phyloP scores from a whole-genome alignment of 371 early-diverging fungal species.

The Syncephalis plumigaleata region DNA sequence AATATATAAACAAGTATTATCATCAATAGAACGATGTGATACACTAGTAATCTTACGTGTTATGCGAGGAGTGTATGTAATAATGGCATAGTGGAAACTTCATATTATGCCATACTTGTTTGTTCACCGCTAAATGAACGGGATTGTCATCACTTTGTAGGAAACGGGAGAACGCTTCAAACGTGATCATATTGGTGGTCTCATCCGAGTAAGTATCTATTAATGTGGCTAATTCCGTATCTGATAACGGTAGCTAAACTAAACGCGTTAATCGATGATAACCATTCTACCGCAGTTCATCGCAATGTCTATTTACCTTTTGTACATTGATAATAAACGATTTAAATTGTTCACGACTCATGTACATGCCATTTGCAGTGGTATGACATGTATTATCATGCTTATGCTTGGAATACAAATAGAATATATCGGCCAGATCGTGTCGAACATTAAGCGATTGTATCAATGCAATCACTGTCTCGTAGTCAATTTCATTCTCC shows the following conservation, averaged over 20 bases:
- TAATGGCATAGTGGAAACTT: constrained; percentile 45
- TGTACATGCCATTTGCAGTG: constrained; percentile 4
- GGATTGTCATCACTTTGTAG: constrained; percentile 17
- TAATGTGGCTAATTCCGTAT: no score
- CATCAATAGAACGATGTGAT: neutral
- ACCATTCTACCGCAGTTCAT: no score
- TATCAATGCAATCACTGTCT: constrained; percentile 15
- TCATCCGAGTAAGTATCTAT: neutral
- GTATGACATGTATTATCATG: no score
- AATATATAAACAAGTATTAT: constrained; percentile 1
- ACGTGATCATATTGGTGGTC: constrained; percentile 7
- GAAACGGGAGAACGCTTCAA: constrained; percentile 17
- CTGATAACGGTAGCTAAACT: no score
- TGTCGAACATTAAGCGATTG: constrained; percentile 17
- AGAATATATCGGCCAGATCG: constrained; percentile 12
- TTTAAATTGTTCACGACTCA: constrained; percentile 16
- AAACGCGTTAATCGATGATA: no score
- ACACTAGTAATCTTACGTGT: constrained; percentile 33
- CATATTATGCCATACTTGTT: constrained; percentile 19
- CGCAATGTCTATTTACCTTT: constrained; percentile 10
- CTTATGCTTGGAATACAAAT: neutral
- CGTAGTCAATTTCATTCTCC: constrained; percentile 14
- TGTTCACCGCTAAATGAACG: constrained; percentile 9
- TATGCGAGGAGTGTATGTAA: constrained; percentile 64
- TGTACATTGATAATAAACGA: constrained; percentile 15